phyloP scores from a whole-genome alignment of 768 basidiomycete species.

The Tephrocybe rancida region DNA sequence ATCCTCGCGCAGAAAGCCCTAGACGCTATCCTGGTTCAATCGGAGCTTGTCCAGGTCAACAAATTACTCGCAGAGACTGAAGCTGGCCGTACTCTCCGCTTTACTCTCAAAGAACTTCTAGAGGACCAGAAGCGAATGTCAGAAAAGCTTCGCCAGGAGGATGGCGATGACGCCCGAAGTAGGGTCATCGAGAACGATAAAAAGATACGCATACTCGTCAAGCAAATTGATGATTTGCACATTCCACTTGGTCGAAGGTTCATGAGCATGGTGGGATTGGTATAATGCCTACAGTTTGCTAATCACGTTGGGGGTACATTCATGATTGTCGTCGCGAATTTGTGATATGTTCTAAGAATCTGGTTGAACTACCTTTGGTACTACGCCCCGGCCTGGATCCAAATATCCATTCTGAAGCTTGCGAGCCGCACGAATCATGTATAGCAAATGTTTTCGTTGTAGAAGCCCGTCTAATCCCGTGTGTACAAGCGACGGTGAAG shows the following conservation, averaged over 20 bases:
- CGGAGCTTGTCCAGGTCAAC: conserved; percentile 13
- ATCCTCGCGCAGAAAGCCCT: conserved; percentile 4
- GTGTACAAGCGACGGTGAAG: too few relatives aligned
- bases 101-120: background rate
- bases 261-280: too few relatives aligned
- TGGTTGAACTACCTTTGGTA: too few relatives aligned
- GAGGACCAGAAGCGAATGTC: background rate
- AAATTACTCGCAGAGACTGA: background rate
- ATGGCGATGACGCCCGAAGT: background rate
- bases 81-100: background rate
- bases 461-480: too few relatives aligned
- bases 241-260: background rate
- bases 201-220: background rate
- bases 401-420: too few relatives aligned
- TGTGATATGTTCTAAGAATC: too few relatives aligned
- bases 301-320: too few relatives aligned
- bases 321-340: too few relatives aligned
- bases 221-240: background rate
- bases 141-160: background rate
- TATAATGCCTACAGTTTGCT: too few relatives aligned
- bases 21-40: conserved; percentile 18
- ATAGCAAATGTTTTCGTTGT: too few relatives aligned
- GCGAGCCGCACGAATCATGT: too few relatives aligned
- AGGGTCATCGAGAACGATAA: background rate
- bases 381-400: too few relatives aligned